These are phyloP conservation scores for Alternaria rosae DNA, from an alignment of 2,329 filamentous ascomycete species.

Conservation along the genomic window DNA sequence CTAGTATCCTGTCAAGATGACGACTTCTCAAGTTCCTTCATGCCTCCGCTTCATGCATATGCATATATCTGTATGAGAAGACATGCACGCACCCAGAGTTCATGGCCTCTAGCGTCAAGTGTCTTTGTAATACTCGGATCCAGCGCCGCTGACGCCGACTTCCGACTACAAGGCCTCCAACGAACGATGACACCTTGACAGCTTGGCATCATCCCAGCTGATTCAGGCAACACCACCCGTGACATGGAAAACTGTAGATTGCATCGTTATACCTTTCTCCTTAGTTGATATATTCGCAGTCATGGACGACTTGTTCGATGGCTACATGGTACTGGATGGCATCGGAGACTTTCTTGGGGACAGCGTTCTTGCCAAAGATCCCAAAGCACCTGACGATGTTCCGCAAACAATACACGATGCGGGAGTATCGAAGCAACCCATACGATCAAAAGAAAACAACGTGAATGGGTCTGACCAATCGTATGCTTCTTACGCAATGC, in stretches of 20 bases:
- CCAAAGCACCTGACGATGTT: neutral
- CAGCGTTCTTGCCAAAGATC: neutral
- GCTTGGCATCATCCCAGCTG: neutral
- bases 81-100: neutral
- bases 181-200: slow-evolving; percentile 4
- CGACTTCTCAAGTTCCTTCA: neutral
- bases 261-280: neutral
- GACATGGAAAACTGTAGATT: neutral
- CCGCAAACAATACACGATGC: neutral
- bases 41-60: neutral
- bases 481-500: neutral
- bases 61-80: neutral
- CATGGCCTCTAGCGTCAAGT: neutral
- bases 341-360: slow-evolving; percentile 11
- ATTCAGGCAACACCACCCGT: neutral
- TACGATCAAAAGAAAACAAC: neutral
- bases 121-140: slow-evolving; percentile 9
- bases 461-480: neutral
- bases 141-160: slow-evolving; percentile 7
- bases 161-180: slow-evolving; percentile 10
- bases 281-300: neutral
- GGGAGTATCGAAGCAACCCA: neutral
- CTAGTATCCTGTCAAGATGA: neutral
- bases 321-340: slow-evolving; percentile 22
- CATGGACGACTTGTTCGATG: slow-evolving; percentile 27